Base-by-base conservation (phyloP, 176 grass and related monocot genomes). In the Themeda triandra region DNA sequence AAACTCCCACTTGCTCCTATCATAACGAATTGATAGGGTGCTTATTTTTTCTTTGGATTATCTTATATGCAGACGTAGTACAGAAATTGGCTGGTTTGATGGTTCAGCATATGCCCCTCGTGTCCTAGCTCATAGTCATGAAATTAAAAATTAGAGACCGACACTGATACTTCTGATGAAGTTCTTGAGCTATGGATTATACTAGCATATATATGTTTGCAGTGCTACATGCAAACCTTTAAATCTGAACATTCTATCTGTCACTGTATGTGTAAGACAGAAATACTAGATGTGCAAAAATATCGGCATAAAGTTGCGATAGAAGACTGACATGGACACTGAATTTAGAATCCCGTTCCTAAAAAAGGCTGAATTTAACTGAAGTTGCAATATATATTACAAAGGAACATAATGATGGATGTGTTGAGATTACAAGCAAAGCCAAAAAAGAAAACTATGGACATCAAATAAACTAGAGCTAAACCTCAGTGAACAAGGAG, bases 361-460 rank as follows among this genome's bases (percentile, higher is more conserved):
- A 28, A 23, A 24, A 23, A 39, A 83, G 17, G 19, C 15, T 72
- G 59, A 76, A 84, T 71, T 44, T 75, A 71, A 87, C n/a, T 37
- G 49, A 81, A 81, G 31, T 33, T 71, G 79, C 75, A 76, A 86
- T 88, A 7, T 85, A 86, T 19, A 85, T 59, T 66, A 89, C 67
- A 86, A 35, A 58, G 58, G 41, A 83, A 89, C 19, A 48, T 31
- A 49, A 17, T 31, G 63, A 27, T 53, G 24, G 54, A 24, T 51
- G 73, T 40, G 78, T 21, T 23, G 54, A 69, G 74, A 31, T 49
- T 75, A 69, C 79, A 84, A 45, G 67, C 49, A 72, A 76, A 11
- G 27, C 67, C 7, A 58, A 21, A 25, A 21, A 64, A 64, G 24
- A 63, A 54, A 29, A 72, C 42, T 90, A 86, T 75, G 1, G 67